Conservation (phyloP, 2,329 filamentous ascomycete species). For the Samsoniella hepiali region DNA sequence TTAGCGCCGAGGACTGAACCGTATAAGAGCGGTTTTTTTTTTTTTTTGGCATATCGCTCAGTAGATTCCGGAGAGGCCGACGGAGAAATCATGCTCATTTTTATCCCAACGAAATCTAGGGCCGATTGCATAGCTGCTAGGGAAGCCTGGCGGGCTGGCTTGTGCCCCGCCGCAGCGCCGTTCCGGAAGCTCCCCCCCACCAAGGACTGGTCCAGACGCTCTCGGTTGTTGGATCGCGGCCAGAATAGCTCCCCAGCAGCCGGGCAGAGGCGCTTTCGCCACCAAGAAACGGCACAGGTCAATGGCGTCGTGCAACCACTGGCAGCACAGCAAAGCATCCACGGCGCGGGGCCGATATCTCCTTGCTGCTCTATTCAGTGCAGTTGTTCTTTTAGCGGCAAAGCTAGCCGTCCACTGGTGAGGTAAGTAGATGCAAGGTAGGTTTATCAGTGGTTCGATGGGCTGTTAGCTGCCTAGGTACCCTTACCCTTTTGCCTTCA, state of each 20-base stretch:
- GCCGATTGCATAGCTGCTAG: slow-evolving; percentile 11
- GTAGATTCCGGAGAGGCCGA: not conserved
- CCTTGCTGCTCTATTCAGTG: not conserved
- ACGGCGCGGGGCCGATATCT: not conserved
- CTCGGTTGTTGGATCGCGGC: not conserved
- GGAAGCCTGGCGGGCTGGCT: not conserved
- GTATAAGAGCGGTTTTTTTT: not conserved
- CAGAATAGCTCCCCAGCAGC: not conserved
- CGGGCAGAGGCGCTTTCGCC: not conserved
- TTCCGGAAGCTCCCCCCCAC: not conserved
- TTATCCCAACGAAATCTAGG: slow-evolving; percentile 11
- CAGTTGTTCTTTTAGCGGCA: not conserved
- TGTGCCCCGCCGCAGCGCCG: not conserved
- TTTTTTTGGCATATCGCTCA: not conserved
- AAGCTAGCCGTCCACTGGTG: not conserved
- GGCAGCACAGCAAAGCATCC: not conserved
- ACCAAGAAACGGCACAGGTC: not conserved
- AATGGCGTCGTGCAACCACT: not conserved
- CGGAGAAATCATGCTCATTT: not conserved
- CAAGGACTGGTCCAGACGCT: slow-evolving; percentile 2
- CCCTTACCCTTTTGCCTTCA: not conserved
- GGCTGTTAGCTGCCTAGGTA: not conserved
- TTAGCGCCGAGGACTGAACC: not conserved
- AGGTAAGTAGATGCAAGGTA: not conserved
- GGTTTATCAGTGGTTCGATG: slow-evolving; percentile 4